Base-by-base conservation (phyloP, 129 eudicot species). In the Sambucus nigra region DNA sequence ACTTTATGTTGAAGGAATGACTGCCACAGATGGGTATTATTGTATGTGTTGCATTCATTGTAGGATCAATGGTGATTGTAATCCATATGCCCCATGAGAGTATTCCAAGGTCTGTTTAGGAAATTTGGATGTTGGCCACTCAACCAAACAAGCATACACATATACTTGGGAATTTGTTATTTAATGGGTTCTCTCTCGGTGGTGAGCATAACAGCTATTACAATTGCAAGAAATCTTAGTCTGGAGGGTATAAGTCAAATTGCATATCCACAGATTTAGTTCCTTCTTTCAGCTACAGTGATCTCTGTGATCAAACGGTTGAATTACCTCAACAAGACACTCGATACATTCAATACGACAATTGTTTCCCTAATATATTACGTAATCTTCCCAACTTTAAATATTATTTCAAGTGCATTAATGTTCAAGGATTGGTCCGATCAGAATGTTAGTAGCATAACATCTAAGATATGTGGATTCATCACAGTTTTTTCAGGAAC, bases 361-460 rank as follows among this genome's bases (percentile, higher is more conserved):
- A 60, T 88, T 65, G 97, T 88, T 51, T 83, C 97, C 64, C 97
- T 94, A 15, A 84, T 88, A 64, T 88, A 88, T 66, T 88, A 88
- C 31, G 94, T 84, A 70, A 83, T 88, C 94, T 88, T 88, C 82
- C 80, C 97, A 25, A 80, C 97, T 41, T 67, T 88, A 51, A 83
- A 94, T 29, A 88, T 88, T 16, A 64, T 69, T 42, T 94, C 97
- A 47, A 88, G 91, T 46, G 89, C 77, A 14, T 83, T 88, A 51
- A 83, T 88, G 97, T 88, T 88, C 75, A 88, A 88, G 97, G 96
- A 88, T 49, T 88, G 94, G 94, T 72, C 81, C 28, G 91, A 69
- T 57, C 94, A 83, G 54, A 65, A 76, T 41, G 77, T 62, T 40
- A 83, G 87, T 68, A 80, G 79, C 69, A 77, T 88, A 69, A 80